A percentile compares a stretch with the other conserved stretches of the same genome.
These are phyloP conservation scores for Scheffersomyces illinoinensis DNA, from an alignment of 1,139 yeast genomes.

Conservation along the genomic window DNA sequence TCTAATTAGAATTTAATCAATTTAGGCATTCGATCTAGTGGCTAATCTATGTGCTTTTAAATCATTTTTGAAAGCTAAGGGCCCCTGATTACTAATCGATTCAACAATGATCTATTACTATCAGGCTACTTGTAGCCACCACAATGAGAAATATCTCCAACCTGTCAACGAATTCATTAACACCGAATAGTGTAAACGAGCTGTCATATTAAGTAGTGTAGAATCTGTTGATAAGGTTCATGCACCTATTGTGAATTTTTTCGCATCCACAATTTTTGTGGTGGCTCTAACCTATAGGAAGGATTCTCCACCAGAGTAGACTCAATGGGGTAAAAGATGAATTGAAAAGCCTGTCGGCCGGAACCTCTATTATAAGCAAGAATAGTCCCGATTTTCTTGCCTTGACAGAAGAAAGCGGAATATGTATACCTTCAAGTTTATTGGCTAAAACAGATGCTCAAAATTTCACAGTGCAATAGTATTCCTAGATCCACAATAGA, in stretches of 20 bases:
- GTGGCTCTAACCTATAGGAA: not conserved
- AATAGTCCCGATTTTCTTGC: not conserved
- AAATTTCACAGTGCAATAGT: not conserved
- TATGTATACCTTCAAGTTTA: not conserved
- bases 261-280: slow-evolving; percentile 1
- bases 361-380: not conserved
- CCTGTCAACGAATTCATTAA: not conserved
- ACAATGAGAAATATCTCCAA: not conserved
- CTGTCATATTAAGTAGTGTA: not conserved
- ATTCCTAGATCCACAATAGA: not conserved
- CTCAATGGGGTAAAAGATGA: not conserved
- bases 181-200: not conserved
- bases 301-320: not conserved
- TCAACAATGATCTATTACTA: not conserved
- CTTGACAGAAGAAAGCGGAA: not conserved
- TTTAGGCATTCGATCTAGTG: not conserved
- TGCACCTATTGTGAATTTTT: not conserved
- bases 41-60: not conserved
- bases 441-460: not conserved
- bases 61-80: not conserved
- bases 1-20: not conserved
- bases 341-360: not conserved
- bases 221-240: not conserved
- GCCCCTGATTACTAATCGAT: not conserved
- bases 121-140: not conserved